These are phyloP conservation scores for Pseudogymnoascus destructans DNA, from an alignment of 2,329 filamentous ascomycete species.

Conservation along the genomic window DNA sequence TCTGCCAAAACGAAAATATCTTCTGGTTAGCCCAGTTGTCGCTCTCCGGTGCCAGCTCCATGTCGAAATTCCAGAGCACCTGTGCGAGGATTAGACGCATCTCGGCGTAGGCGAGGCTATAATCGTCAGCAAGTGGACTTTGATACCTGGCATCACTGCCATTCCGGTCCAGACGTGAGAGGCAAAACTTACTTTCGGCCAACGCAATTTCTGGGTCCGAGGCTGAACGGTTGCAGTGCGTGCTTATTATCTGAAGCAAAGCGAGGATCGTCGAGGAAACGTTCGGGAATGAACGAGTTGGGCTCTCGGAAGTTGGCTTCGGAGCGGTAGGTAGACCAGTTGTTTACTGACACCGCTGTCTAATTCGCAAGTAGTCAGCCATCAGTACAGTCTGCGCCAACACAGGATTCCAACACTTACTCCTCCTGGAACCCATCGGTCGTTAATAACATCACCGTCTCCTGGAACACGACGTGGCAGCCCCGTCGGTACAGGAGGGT, in stretches of 20 bases:
- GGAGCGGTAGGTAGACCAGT: conserved; percentile 23
- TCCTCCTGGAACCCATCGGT: conserved; percentile 13
- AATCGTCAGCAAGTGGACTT: background rate
- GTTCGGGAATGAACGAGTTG: conserved; percentile 17
- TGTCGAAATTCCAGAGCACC: conserved; percentile 21
- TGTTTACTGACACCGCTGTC: conserved; percentile 15
- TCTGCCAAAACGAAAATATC: conserved; percentile 15
- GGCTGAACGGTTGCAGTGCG: conserved; percentile 13
- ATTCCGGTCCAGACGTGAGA: background rate
- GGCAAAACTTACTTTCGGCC: conserved; percentile 13
- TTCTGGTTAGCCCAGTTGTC: conserved; percentile 15
- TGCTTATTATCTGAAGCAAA: conserved; percentile 13
- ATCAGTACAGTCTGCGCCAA: background rate
- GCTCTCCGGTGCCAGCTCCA: conserved; percentile 12
- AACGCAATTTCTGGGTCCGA: conserved; percentile 15
- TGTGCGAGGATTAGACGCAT: conserved; percentile 18
- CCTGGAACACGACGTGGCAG: conserved; percentile 12
- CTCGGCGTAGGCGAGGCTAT: conserved; percentile 15
- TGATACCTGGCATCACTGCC: background rate
- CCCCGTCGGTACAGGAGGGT: conserved; percentile 21
- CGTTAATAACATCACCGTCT: conserved; percentile 14
- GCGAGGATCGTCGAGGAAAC: conserved; percentile 24
- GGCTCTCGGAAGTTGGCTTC: conserved; percentile 15
- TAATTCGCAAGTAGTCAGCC: background rate
- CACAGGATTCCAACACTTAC: background rate